phyloP scores from a whole-genome alignment of 331 rosid genomes.

The Spiraea crenata region DNA sequence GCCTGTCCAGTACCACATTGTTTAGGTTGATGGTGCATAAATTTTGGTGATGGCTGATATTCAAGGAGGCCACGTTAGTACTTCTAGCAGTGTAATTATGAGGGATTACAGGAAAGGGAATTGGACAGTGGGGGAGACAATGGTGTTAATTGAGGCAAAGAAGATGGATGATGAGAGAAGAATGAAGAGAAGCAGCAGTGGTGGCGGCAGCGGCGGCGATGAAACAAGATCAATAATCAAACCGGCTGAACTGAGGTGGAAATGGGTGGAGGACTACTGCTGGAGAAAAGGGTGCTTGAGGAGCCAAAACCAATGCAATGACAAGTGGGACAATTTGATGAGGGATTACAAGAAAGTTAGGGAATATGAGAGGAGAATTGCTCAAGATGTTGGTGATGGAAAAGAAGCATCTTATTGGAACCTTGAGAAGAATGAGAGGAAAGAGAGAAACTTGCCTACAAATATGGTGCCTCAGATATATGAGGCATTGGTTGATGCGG shows the following conservation, averaged over 20 bases:
- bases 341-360: constrained; percentile 55
- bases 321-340: constrained; percentile 57
- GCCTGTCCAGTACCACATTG: too few species aligned
- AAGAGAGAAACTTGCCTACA: constrained; percentile 43
- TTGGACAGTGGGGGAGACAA: constrained; percentile 50
- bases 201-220: neutral
- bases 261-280: constrained; percentile 53
- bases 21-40: constrained; percentile 20
- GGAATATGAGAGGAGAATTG: constrained; percentile 36
- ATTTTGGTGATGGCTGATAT: constrained; percentile 33
- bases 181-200: constrained; percentile 34
- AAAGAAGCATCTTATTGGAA: constrained; percentile 34
- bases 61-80: constrained; percentile 22
- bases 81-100: constrained; percentile 11
- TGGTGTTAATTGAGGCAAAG: constrained; percentile 50
- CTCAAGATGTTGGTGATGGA: neutral
- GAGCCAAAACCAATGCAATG: constrained; percentile 56
- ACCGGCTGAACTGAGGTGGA: constrained; percentile 50
- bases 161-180: constrained; percentile 52
- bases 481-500: constrained; percentile 40
- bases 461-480: constrained; percentile 42
- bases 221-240: constrained; percentile 10
- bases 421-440: constrained; percentile 45
- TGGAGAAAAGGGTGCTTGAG: constrained; percentile 42
- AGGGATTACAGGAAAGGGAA: constrained; percentile 52